Percentiles rank a stretch among this genome's conserved stretches.
Evolutionary conservation across 1,284 basidiomycete genomes (phyloP).

Genomic region (Lignosus rhinocerotis): DNA sequence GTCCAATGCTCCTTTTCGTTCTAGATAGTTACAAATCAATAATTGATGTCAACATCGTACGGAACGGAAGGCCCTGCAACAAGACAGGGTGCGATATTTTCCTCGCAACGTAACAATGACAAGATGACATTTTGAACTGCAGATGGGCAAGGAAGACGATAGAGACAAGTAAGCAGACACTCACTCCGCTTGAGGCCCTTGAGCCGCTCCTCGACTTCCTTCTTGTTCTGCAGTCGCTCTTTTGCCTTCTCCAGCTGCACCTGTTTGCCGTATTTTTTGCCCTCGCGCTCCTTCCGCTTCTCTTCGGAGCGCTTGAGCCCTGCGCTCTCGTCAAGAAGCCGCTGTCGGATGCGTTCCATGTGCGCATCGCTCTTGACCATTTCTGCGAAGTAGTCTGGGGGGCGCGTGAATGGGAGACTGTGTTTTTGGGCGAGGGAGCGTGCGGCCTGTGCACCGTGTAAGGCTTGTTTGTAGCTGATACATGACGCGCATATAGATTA

Average conservation of each 20-base stretch:
- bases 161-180: conserved; percentile 32
- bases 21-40: conserved; percentile 36
- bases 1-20: conserved; percentile 84
- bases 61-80: not conserved
- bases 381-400: conserved; percentile 95
- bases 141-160: conserved; percentile 30
- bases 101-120: not conserved
- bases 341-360: conserved; percentile 95
- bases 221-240: conserved; percentile 74
- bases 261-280: conserved; percentile 98
- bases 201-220: conserved; percentile 83
- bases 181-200: conserved; percentile 87
- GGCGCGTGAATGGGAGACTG: conserved; percentile 88
- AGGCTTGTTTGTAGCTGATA: conserved; percentile 90
- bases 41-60: not conserved
- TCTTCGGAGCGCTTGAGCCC: conserved; percentile 91
- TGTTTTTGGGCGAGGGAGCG: conserved; percentile 74
- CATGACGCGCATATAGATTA: not conserved
- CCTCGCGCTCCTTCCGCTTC: conserved; percentile 89
- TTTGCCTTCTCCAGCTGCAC: conserved; percentile 87
- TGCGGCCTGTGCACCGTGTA: conserved; percentile 80
- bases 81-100: no score
- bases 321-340: conserved; percentile 87
- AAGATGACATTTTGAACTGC: not conserved
- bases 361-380: conserved; percentile 99